Evolutionary conservation across 306 rosid genomes (phyloP).

Genomic region (Hippophae rhamnoides): DNA sequence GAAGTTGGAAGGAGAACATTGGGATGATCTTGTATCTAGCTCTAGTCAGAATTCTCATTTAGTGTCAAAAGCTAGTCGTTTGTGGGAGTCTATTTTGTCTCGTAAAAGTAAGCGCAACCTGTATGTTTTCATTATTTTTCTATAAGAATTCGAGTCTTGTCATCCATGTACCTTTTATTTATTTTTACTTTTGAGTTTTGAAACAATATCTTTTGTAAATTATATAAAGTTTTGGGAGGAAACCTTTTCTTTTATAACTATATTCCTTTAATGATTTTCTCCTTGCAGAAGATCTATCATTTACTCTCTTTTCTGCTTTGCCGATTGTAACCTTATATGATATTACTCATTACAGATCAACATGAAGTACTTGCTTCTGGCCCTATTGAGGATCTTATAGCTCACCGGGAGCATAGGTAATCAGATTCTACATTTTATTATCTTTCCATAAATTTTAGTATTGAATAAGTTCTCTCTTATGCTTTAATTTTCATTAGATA

Average conservation of each 20-base stretch:
- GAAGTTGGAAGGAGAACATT: constrained; percentile 94
- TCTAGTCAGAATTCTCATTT: constrained; percentile 98
- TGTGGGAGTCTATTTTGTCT: constrained; percentile 96
- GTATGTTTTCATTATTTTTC: too few species aligned
- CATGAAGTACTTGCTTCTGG: constrained; percentile 99
- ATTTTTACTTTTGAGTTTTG: constrained; percentile 4
- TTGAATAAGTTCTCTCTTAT: constrained; percentile 19
- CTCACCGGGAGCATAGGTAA: constrained; percentile 58
- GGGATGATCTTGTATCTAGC: constrained; percentile 98
- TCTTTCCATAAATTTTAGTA: constrained; percentile 9
- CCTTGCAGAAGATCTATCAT: too few species aligned
- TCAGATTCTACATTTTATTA: constrained; percentile 7
- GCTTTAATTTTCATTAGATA: constrained; percentile 46
- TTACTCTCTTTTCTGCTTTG: too few species aligned
- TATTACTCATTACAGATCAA: constrained; percentile 42
- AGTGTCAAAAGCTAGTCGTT: constrained; percentile 90
- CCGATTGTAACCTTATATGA: constrained; percentile 1
- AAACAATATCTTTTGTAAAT: neutral
- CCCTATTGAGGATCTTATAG: constrained; percentile 66
- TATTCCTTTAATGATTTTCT: too few species aligned
- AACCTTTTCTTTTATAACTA: too few species aligned
- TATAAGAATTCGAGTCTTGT: too few species aligned
- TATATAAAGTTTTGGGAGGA: neutral
- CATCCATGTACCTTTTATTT: too few species aligned
- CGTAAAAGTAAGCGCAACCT: constrained; percentile 69